Evolutionary conservation across 306 rosid genomes (phyloP).

Genomic region (Alnus rubra): DNA sequence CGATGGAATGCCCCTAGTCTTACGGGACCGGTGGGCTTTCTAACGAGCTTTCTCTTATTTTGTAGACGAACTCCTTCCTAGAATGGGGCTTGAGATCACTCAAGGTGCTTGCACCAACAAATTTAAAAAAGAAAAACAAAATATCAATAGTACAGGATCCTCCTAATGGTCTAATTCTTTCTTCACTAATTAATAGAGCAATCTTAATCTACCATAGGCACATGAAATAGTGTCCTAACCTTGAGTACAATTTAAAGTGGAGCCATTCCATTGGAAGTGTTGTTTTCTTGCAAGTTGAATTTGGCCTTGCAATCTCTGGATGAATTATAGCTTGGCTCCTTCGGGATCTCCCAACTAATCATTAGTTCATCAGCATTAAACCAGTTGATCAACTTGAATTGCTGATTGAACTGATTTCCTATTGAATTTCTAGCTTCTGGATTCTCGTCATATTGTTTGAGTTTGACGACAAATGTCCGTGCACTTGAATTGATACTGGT

Average conservation of each 20-base stretch:
- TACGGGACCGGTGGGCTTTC: too few relatives aligned
- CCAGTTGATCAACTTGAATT: conserved; percentile 1
- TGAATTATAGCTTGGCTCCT: conserved; percentile 31
- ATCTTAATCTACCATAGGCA: background rate
- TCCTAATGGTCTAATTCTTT: background rate
- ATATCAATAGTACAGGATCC: background rate
- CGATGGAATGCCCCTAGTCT: too few relatives aligned
- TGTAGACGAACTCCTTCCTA: too few relatives aligned
- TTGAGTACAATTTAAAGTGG: conserved; percentile 14
- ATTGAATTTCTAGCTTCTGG: background rate
- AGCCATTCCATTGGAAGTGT: conserved; percentile 29
- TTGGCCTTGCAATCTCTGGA: conserved; percentile 35
- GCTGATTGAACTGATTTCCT: background rate
- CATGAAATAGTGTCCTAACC: background rate
- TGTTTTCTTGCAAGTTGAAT: conserved; percentile 36
- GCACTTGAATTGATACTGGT: background rate
- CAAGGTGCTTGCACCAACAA: too few relatives aligned
- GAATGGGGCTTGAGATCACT: too few relatives aligned
- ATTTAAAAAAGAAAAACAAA: background rate
- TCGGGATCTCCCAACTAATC: conserved; percentile 35
- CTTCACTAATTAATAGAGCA: background rate
- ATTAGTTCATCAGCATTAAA: conserved; percentile 14
- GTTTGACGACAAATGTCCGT: conserved; percentile 18
- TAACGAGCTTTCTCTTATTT: too few relatives aligned
- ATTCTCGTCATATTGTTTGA: background rate